These are phyloP conservation scores for Cladophialophora psammophila DNA, from an alignment of 2,329 filamentous ascomycete species.

Conservation along the genomic window DNA sequence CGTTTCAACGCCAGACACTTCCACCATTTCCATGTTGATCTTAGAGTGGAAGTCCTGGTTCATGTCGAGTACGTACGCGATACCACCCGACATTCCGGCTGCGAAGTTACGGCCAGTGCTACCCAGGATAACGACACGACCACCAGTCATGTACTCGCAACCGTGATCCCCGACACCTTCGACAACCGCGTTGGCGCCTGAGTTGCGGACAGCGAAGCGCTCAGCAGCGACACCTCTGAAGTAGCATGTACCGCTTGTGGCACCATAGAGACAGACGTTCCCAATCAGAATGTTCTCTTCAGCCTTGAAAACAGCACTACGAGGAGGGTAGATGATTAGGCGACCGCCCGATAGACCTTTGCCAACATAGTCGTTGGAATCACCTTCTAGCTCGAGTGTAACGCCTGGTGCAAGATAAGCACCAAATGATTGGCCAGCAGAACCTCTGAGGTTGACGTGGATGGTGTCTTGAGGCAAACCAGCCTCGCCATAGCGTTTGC, in stretches of 20 bases:
- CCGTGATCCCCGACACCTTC: slow-evolving; percentile 96
- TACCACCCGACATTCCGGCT: slow-evolving; percentile 97
- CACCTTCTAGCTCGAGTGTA: slow-evolving; percentile 92
- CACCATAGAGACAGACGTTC: slow-evolving; percentile 94
- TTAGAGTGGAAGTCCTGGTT: slow-evolving; percentile 88
- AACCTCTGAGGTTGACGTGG: slow-evolving; percentile 95
- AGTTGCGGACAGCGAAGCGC: slow-evolving; percentile 96
- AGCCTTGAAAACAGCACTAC: slow-evolving; percentile 88
- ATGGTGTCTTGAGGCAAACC: slow-evolving; percentile 92
- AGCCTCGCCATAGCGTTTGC: slow-evolving; percentile 86
- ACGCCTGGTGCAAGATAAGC: slow-evolving; percentile 92
- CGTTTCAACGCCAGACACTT: slow-evolving; percentile 82
- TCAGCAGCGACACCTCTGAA: slow-evolving; percentile 97
- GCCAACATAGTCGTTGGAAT: slow-evolving; percentile 95
- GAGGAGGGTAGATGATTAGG: slow-evolving; percentile 90
- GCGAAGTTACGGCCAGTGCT: slow-evolving; percentile 95
- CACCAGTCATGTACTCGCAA: slow-evolving; percentile 99
- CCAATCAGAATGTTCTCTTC: slow-evolving; percentile 95
- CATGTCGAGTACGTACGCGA: slow-evolving; percentile 91
- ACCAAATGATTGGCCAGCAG: slow-evolving; percentile 95
- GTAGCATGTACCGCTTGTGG: slow-evolving; percentile 88
- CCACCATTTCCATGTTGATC: slow-evolving; percentile 98
- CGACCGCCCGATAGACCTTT: slow-evolving; percentile 94
- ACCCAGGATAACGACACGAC: slow-evolving; percentile 85
- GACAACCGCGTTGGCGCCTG: slow-evolving; percentile 92